A percentile compares a stretch with the other conserved stretches of the same genome.
phyloP scores from a whole-genome alignment of 2,329 filamentous ascomycete genomes.

The Emydomyces testavorans region DNA sequence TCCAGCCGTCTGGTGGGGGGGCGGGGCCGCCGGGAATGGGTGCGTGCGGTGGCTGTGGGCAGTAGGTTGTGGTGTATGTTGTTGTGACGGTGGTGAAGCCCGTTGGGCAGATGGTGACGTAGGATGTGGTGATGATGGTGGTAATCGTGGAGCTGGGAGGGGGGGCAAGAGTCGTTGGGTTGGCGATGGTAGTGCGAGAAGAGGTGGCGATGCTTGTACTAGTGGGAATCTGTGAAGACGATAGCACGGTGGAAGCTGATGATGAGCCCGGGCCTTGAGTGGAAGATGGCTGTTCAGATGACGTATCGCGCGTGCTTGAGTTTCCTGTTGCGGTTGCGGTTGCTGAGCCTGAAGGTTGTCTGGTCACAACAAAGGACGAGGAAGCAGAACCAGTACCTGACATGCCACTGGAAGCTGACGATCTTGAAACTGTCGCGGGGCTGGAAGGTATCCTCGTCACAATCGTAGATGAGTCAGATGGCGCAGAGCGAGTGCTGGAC shows the following conservation, averaged over 20 bases:
- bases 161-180: not conserved
- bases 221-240: not conserved
- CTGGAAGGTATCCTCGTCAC: constrained; percentile 1
- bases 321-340: not conserved
- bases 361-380: too few species aligned
- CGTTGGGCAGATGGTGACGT: constrained; percentile 34
- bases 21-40: constrained; percentile 17
- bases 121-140: constrained; percentile 32
- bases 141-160: constrained; percentile 22
- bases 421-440: not conserved
- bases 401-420: too few species aligned
- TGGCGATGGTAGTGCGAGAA: not conserved
- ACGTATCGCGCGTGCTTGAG: not conserved
- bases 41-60: constrained; percentile 25
- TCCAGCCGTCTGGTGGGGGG: constrained; percentile 29
- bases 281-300: not conserved
- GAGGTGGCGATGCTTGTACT: not conserved
- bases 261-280: not conserved
- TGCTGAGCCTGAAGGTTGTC: not conserved
- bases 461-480: not conserved
- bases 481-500: not conserved
- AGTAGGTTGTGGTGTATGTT: constrained; percentile 30
- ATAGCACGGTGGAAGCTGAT: not conserved
- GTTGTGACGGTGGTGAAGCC: constrained; percentile 34
- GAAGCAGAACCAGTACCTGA: not conserved